Percentiles rank a stretch among this genome's conserved stretches.
Conservation (phyloP, 2,329 filamentous ascomycete genomes). For the Clonostachys sp. region DNA sequence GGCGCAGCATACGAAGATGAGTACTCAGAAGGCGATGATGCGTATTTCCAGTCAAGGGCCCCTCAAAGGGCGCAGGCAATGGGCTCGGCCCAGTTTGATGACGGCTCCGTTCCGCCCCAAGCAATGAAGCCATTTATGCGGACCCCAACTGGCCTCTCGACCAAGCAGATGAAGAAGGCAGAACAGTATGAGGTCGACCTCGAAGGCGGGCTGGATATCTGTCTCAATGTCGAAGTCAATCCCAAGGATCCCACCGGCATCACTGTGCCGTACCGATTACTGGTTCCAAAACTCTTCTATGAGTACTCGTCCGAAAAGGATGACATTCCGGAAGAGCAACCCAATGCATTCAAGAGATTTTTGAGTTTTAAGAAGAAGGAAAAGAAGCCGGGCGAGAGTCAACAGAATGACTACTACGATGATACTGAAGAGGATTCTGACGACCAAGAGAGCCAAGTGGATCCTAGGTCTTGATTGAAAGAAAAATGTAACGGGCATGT, state of each 20-base stretch:
- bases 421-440: neutral
- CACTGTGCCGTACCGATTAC: slow-evolving; percentile 79
- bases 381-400: neutral
- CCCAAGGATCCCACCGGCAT: slow-evolving; percentile 81
- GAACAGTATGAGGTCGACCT: slow-evolving; percentile 64
- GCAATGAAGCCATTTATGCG: slow-evolving; percentile 52
- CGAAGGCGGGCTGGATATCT: slow-evolving; percentile 80
- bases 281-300: slow-evolving; percentile 74
- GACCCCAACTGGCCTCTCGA: slow-evolving; percentile 63
- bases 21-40: slow-evolving; percentile 51
- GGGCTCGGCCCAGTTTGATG: slow-evolving; percentile 7
- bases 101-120: neutral
- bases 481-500: too few relatives aligned
- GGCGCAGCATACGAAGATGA: slow-evolving; percentile 37
- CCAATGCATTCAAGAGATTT: slow-evolving; percentile 36
- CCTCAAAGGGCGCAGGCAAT: slow-evolving; percentile 21
- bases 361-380: slow-evolving; percentile 36
- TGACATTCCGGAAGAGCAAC: slow-evolving; percentile 17
- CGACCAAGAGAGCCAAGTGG: neutral
- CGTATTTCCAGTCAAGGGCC: slow-evolving; percentile 45
- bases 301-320: slow-evolving; percentile 40
- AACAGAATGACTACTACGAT: neutral
- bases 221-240: slow-evolving; percentile 84
- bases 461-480: too few relatives aligned
- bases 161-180: slow-evolving; percentile 53